A percentile compares a stretch with the other conserved stretches of the same genome.
Evolutionary conservation across 2,329 filamentous ascomycete genomes (phyloP).

Genomic region (Ascocoryne sarcoides): DNA sequence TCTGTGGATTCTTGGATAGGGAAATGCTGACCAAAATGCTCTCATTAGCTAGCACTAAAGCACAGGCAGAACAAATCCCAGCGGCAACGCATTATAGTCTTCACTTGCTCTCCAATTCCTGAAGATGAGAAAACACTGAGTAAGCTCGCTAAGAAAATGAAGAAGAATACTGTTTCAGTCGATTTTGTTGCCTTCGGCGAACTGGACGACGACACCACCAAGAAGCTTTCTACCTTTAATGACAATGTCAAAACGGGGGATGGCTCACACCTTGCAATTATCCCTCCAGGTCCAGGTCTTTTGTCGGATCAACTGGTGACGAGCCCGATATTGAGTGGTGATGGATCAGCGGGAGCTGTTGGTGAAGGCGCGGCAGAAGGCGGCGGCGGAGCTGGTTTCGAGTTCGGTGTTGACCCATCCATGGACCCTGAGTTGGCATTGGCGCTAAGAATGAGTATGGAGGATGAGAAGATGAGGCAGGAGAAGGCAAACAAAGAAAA

Average conservation of each 20-base stretch:
- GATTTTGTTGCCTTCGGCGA: conserved; percentile 96
- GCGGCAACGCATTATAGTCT: conserved; percentile 92
- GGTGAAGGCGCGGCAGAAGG: conserved; percentile 43
- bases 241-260: conserved; percentile 80
- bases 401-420: conserved; percentile 84
- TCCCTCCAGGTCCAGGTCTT: conserved; percentile 83
- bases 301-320: conserved; percentile 87
- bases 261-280: conserved; percentile 82
- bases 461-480: conserved; percentile 91
- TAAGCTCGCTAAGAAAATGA: conserved; percentile 94
- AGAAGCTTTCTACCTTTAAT: conserved; percentile 91
- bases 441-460: conserved; percentile 92
- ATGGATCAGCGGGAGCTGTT: conserved; percentile 52
- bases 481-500: conserved; percentile 76
- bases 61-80: conserved; percentile 97
- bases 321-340: conserved; percentile 82
- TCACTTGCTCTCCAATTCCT: conserved; percentile 85
- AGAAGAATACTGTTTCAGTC: conserved; percentile 90
- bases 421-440: conserved; percentile 90
- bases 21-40: conserved; percentile 16
- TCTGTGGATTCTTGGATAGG: not conserved
- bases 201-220: conserved; percentile 78
- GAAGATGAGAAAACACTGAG: conserved; percentile 85
- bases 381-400: conserved; percentile 56
- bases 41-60: conserved; percentile 81